Percentiles rank a stretch among this genome's conserved stretches.
Evolutionary conservation across 2,329 filamentous ascomycete genomes (phyloP).

Genomic region (Fusarium penzigii): DNA sequence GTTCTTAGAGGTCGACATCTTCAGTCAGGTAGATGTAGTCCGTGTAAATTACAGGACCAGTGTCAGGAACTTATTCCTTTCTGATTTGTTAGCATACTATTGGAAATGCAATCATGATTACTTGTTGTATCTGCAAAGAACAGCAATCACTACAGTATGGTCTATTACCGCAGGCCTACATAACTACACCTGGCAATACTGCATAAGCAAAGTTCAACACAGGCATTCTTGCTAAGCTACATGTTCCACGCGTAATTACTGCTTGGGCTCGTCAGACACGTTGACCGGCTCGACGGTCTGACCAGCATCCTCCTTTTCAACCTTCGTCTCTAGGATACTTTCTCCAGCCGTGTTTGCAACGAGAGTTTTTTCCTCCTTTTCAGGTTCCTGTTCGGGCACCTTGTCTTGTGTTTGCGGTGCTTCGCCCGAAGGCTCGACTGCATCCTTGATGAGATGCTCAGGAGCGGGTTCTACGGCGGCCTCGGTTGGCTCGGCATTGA

Average conservation of each 20-base stretch:
- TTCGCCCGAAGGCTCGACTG: background rate
- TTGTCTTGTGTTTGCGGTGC: background rate
- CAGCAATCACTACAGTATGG: too few relatives aligned
- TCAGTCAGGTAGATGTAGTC: slow-evolving; percentile 6
- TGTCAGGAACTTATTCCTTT: too few relatives aligned
- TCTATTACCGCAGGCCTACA: too few relatives aligned
- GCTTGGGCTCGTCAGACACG: slow-evolving; percentile 37
- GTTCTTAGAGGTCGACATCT: slow-evolving; percentile 19
- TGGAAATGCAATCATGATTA: too few relatives aligned
- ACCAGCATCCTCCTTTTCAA: slow-evolving; percentile 37
- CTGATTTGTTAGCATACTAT: too few relatives aligned
- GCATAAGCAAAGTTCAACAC: background rate
- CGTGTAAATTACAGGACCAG: slow-evolving; percentile 1
- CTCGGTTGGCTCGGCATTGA: slow-evolving; percentile 1
- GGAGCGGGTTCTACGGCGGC: slow-evolving; percentile 16
- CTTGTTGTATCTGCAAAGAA: too few relatives aligned
- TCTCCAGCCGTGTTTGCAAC: slow-evolving; percentile 46
- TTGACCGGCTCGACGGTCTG: slow-evolving; percentile 37
- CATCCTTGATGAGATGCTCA: slow-evolving; percentile 3
- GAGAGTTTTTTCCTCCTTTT: slow-evolving; percentile 36
- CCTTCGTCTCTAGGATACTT: slow-evolving; percentile 41
- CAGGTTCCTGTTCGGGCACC: slow-evolving; percentile 1
- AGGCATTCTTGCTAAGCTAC: background rate
- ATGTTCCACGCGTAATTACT: slow-evolving; percentile 15
- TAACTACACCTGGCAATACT: background rate